Base-by-base conservation (phyloP, 768 basidiomycete genomes). In the Suillus ampliporus region DNA sequence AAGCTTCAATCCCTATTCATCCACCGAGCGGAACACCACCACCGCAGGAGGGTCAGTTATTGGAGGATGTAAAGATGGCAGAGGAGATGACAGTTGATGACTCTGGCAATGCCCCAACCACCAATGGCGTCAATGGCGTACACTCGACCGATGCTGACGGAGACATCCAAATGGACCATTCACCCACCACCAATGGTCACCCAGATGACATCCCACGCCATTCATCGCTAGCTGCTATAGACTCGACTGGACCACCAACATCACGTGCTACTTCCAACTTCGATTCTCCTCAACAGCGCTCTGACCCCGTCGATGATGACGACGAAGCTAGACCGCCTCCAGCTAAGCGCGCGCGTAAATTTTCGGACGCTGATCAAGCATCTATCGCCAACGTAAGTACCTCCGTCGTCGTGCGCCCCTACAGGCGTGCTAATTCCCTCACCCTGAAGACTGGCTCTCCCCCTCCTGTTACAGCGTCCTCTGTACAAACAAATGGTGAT, bases 301-400 rank as follows among this genome's bases (percentile, higher is more conserved):
- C 52, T 1, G 53, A 40, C 46, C 4, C 35, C 5, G 67, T 68
- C 15, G 58, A 26, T 14, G 75, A 68, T 34, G 64, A 86, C 68
- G 87, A 88, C 63, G 86, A 88, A 64, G 81, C 84, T 62, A 78
- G 82, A 64, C 90, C 88, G 15, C 91, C 89, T n/a, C 92, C 92
- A 34, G 89, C 91, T 63, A 94, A 94, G 83, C 84, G 92, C 65
- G 84, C 90, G 34, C 80, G 92, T 68, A 87, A 87, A 77, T 79
- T 86, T 68, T 91, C 90, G 52, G 91, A 94, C 72, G 87, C 86
- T 37, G 89, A 91, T 78, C 84, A 85, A 73, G 88, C 89, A 52
- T 89, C 89, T 17, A 77, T 89, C 68, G 84, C 86, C 64, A 86
- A 92, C 80, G 90, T 92, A 80, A 85, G 89, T 74, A 64, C 64